A percentile compares a stretch with the other conserved stretches of the same genome.
Conservation (phyloP, 805 yeast species). For the Yarrowia hollandica region DNA sequence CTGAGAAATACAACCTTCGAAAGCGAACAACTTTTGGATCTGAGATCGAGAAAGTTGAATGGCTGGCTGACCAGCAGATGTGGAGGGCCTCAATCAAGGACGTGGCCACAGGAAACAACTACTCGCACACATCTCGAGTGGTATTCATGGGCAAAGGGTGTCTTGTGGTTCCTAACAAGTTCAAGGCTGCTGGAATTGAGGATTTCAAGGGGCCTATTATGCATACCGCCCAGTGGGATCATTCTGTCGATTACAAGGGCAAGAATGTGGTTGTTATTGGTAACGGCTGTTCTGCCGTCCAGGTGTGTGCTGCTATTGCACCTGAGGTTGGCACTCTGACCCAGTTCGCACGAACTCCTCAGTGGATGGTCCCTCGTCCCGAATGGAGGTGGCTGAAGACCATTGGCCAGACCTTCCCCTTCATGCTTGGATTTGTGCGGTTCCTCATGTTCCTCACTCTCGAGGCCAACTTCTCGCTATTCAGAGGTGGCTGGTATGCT, state of each 20-base stretch:
- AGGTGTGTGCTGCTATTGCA: conserved; percentile 32
- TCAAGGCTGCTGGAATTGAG: conserved; percentile 16
- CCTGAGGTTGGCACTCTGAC: conserved; percentile 30
- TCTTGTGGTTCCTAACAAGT: conserved; percentile 23
- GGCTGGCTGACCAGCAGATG: conserved; percentile 24
- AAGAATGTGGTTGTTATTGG: conserved; percentile 34
- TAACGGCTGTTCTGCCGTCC: conserved; percentile 34
- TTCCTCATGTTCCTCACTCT: conserved; percentile 29
- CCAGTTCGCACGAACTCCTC: conserved; percentile 34
- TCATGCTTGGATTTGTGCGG: conserved; percentile 26
- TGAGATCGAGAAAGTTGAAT: conserved; percentile 28
- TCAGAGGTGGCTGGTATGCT: conserved; percentile 24
- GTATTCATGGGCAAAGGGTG: conserved; percentile 28
- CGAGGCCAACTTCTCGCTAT: conserved; percentile 30
- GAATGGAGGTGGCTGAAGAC: conserved; percentile 12
- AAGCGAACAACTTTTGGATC: not conserved
- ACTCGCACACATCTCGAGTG: conserved; percentile 17
- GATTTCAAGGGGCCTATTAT: conserved; percentile 30
- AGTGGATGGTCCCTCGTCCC: conserved; percentile 32
- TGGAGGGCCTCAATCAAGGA: conserved; percentile 9
- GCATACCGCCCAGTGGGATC: conserved; percentile 31
- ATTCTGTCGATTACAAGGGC: conserved; percentile 30
- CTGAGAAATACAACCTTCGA: conserved; percentile 21
- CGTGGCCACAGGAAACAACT: conserved; percentile 3
- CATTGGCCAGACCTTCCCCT: not conserved